Percentiles rank a stretch among this genome's conserved stretches.
These are phyloP conservation scores for Lentinula edodes DNA, from an alignment of 768 basidiomycete species.

Conservation along the genomic window DNA sequence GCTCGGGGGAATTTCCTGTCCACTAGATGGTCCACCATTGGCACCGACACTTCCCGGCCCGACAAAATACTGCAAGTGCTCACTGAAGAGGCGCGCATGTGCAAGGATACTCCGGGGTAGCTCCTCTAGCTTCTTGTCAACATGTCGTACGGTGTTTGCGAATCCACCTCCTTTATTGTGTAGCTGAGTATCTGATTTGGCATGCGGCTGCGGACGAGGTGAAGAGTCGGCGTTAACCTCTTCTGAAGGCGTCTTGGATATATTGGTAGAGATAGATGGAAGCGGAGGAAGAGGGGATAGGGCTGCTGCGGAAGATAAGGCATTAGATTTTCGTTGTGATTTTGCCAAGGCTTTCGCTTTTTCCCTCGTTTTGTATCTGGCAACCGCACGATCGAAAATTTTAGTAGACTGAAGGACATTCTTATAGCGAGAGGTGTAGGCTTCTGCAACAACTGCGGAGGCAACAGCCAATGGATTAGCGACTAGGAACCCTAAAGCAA, in stretches of 20 bases:
- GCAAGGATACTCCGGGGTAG: slow-evolving; percentile 25
- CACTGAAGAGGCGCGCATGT: slow-evolving; percentile 24
- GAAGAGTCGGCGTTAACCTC: neutral
- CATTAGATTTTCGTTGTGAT: neutral
- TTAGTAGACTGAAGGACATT: slow-evolving; percentile 38
- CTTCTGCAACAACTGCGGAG: slow-evolving; percentile 54
- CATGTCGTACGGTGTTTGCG: neutral
- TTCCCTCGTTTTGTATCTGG: slow-evolving; percentile 27
- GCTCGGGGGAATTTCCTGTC: slow-evolving; percentile 20
- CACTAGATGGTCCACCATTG: neutral
- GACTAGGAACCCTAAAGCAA: neutral
- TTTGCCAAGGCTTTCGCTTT: slow-evolving; percentile 4
- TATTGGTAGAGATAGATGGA: neutral
- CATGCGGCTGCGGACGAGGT: neutral
- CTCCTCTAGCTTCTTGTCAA: slow-evolving; percentile 21
- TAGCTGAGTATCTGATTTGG: neutral
- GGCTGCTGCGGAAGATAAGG: neutral
- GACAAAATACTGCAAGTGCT: slow-evolving; percentile 27
- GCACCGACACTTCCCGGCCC: slow-evolving; percentile 13
- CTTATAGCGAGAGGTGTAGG: slow-evolving; percentile 62
- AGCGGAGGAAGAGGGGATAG: neutral
- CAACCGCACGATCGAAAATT: slow-evolving; percentile 40
- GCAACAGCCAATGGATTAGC: neutral
- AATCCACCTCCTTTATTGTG: neutral
- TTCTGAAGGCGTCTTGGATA: neutral